Conservation (phyloP, 2,329 filamentous ascomycete species). For the Alternaria novae-zelandiae region DNA sequence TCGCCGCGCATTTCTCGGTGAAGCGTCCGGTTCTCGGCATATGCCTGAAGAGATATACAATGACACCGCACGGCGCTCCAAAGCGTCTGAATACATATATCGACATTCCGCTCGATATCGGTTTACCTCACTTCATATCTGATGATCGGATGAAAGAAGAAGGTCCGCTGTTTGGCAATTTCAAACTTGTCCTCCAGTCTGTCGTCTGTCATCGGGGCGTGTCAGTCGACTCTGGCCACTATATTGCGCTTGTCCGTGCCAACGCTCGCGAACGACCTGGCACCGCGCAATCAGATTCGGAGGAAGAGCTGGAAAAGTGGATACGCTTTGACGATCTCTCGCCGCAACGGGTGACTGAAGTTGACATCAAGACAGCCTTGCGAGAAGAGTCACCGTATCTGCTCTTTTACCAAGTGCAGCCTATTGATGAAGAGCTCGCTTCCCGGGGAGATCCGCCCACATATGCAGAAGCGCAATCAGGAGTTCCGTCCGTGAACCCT, state of each 20-base stretch:
- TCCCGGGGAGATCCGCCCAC: constrained; percentile 47
- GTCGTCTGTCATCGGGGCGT: constrained; percentile 90
- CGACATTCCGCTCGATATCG: constrained; percentile 87
- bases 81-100: constrained; percentile 80
- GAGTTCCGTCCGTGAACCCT: constrained; percentile 25
- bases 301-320: constrained; percentile 65
- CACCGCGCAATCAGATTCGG: constrained; percentile 55
- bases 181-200: constrained; percentile 89
- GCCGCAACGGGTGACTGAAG: constrained; percentile 71
- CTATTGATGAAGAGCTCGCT: constrained; percentile 73
- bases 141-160: constrained; percentile 74
- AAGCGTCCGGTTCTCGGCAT: constrained; percentile 87
- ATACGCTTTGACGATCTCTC: constrained; percentile 91
- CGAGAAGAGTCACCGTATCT: constrained; percentile 92
- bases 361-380: constrained; percentile 79
- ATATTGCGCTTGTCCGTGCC: constrained; percentile 83
- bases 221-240: constrained; percentile 87
- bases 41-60: constrained; percentile 87
- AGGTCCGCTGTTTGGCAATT: constrained; percentile 79
- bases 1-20: constrained; percentile 85
- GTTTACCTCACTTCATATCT: constrained; percentile 86
- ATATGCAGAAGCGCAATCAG: constrained; percentile 47
- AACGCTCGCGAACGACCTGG: constrained; percentile 53
- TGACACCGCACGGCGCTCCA: constrained; percentile 71
- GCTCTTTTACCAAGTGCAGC: constrained; percentile 92